phyloP scores from a whole-genome alignment of 495 filamentous ascomycete genomes.

The Oidiodendron maius region DNA sequence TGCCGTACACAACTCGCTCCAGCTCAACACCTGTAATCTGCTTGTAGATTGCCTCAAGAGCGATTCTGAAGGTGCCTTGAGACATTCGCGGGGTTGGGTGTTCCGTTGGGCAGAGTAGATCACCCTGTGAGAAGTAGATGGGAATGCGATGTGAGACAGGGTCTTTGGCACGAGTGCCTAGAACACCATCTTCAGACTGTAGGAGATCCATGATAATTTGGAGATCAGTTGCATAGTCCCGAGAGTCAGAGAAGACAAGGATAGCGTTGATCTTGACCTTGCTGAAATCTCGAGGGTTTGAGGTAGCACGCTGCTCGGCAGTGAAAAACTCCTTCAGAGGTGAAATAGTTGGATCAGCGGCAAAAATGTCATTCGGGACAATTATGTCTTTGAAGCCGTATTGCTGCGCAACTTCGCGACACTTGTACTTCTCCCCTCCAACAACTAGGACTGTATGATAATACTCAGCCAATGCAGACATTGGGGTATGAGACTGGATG shows the following conservation, averaged over 20 bases:
- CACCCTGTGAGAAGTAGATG: constrained; percentile 85
- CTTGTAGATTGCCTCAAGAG: constrained; percentile 70
- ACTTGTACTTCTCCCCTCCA: constrained; percentile 59
- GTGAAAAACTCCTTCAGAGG: constrained; percentile 57
- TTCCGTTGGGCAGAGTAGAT: constrained; percentile 77
- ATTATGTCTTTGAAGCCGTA: constrained; percentile 64
- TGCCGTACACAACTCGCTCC: constrained; percentile 65
- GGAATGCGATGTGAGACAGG: constrained; percentile 64
- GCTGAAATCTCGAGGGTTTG: constrained; percentile 55
- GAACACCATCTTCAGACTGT: constrained; percentile 61
- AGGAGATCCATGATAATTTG: constrained; percentile 81
- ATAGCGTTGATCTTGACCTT: constrained; percentile 73
- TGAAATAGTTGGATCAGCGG: constrained; percentile 53
- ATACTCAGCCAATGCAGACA: constrained; percentile 61
- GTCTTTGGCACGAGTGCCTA: constrained; percentile 62
- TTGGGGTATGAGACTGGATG: constrained; percentile 63
- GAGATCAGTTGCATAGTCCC: constrained; percentile 78
- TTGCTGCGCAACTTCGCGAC: constrained; percentile 58
- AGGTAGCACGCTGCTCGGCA: constrained; percentile 49
- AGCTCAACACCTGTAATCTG: constrained; percentile 65
- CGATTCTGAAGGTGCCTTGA: constrained; percentile 85
- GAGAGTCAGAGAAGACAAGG: constrained; percentile 73
- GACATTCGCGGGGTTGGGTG: constrained; percentile 81
- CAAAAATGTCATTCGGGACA: constrained; percentile 62
- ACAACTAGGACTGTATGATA: constrained; percentile 61